These are phyloP conservation scores for Fusarium palustre DNA, from an alignment of 2,329 filamentous ascomycete species.

Conservation along the genomic window DNA sequence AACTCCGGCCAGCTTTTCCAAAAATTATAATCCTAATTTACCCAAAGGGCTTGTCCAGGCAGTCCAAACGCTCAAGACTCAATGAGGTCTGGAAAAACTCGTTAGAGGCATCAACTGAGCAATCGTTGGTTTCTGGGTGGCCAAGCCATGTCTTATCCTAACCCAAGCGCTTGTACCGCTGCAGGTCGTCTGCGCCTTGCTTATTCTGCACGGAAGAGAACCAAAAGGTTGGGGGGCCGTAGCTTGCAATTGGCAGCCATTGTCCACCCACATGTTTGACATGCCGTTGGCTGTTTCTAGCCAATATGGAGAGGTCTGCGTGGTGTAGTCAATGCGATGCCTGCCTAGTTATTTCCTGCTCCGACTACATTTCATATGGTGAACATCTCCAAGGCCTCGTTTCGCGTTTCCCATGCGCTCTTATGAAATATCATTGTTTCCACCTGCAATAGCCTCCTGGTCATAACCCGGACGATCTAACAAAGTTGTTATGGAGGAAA, in stretches of 20 bases:
- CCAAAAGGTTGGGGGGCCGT: slow-evolving; percentile 35
- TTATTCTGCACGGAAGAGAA: slow-evolving; percentile 32
- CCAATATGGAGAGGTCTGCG: slow-evolving; percentile 30
- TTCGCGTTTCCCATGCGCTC: slow-evolving; percentile 17
- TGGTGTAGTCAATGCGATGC: slow-evolving; percentile 34
- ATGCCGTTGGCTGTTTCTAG: slow-evolving; percentile 36
- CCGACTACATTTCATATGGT: slow-evolving; percentile 21
- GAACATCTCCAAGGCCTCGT: slow-evolving; percentile 31
- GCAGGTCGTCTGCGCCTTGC: slow-evolving; percentile 33
- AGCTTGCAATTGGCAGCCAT: slow-evolving; percentile 40
- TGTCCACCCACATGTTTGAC: slow-evolving; percentile 41
- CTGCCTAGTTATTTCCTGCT: slow-evolving; percentile 12
- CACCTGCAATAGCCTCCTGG: not conserved
- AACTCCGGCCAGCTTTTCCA: too few relatives aligned
- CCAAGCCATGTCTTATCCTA: slow-evolving; percentile 5
- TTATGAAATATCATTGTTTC: slow-evolving; percentile 8
- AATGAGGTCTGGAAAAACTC: slow-evolving; percentile 2
- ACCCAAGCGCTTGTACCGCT: slow-evolving; percentile 30
- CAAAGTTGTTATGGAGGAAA: slow-evolving; percentile 36
- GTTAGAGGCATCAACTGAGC: not conserved
- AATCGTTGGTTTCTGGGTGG: slow-evolving; percentile 10
- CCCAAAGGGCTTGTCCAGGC: not conserved
- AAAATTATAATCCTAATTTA: not conserved
- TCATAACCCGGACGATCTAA: slow-evolving; percentile 2
- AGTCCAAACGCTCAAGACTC: not conserved